Conservation (phyloP, 1,284 basidiomycete species). For the Pholiota adiposa region DNA sequence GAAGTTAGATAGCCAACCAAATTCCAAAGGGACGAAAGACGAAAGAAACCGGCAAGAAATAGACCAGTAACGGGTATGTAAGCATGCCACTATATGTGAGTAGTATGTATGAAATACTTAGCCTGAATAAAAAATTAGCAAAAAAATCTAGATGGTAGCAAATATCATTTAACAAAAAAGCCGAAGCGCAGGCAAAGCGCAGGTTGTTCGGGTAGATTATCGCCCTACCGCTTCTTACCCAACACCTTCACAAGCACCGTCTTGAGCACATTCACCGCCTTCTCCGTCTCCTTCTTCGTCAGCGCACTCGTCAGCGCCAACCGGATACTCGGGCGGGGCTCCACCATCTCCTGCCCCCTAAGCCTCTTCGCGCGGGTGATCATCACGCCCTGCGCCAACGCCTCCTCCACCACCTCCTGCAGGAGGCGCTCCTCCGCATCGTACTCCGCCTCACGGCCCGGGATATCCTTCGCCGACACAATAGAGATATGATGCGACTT, state of each 20-base stretch:
- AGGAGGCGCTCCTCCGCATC: conserved; percentile 78
- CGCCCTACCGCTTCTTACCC: conserved; percentile 33
- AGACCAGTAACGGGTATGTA: too few species aligned
- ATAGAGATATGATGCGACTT: conserved; percentile 35
- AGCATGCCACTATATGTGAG: background rate
- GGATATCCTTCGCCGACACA: conserved; percentile 28
- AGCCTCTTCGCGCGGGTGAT: conserved; percentile 83
- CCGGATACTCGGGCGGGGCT: conserved; percentile 85
- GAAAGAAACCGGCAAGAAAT: too few species aligned
- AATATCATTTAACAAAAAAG: background rate
- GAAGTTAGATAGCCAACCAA: too few species aligned
- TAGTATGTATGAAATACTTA: background rate
- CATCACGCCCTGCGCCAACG: conserved; percentile 77
- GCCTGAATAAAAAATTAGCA: background rate
- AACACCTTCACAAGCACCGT: conserved; percentile 74
- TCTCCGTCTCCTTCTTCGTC: conserved; percentile 90
- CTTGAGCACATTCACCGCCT: conserved; percentile 81
- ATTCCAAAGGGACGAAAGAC: too few species aligned
- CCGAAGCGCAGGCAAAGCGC: background rate
- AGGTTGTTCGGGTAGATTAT: too few species aligned
- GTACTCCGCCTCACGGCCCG: conserved; percentile 49
- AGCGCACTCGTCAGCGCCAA: conserved; percentile 82
- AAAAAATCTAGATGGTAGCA: background rate
- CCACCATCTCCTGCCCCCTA: conserved; percentile 81
- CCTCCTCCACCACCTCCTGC: conserved; percentile 90